Base-by-base conservation (phyloP, 176 grass and related monocot species). In the Areca catechu region DNA sequence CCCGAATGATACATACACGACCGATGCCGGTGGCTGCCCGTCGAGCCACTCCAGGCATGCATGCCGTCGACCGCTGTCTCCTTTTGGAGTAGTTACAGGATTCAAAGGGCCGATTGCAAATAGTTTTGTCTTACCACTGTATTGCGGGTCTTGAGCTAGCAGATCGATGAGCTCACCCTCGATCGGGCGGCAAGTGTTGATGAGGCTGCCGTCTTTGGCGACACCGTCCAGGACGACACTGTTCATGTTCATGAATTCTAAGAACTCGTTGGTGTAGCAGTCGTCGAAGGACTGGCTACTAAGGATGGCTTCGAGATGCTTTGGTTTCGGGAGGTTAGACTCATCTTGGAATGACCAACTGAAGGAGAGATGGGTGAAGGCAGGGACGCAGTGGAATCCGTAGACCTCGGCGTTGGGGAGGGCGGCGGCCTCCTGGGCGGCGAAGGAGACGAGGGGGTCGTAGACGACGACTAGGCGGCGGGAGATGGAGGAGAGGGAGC, bases 1-100 rank as follows among this genome's bases (percentile, higher is more conserved):
- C 60, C 89, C 89, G 30, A 87, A 94, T 5, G 77, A 87, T 20
- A 88, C 68, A 60, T 84, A 94, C 2, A 95, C 70, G 61, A 86
- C 85, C 12, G 85, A 89, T n/a, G 48, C 17, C 34, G 50, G 22
- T 15, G 76, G 76, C 57, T 89, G 90, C 70, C 4, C 23, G 73
- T 86, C 82, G 43, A 95, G 79, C 85, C 90, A 95, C 0, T 65
- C 59, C 20, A 89, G 57, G 76, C 82, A 95, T 24, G 58, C 24
- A 68, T 82, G 85, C 22, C 54, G 53, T 3, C 12, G 6, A 0
- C 22, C 51, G 10, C 54, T 55, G 16, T 23, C 20, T 16, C 5
- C 43, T 53, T 17, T 17, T 27, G 18, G 65, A 15, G 62, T 6
- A 22, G 54, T 49, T 23, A 80, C 23, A 1, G 83, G 83, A 50